These are phyloP conservation scores for Metschnikowia kunwiensis DNA, from an alignment of 805 yeast genomes.

Conservation along the genomic window DNA sequence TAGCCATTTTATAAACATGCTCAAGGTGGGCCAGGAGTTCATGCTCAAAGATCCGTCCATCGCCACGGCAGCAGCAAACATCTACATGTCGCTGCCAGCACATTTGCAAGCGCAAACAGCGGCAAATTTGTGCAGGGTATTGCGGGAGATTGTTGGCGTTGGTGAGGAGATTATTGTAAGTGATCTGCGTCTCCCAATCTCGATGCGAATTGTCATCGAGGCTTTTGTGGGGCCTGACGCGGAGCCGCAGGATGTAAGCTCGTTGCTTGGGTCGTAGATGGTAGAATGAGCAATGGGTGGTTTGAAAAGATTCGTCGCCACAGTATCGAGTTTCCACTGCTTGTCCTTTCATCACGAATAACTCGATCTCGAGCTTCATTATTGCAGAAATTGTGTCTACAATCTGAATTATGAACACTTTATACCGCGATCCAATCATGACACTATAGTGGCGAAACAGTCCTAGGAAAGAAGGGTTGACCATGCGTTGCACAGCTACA, in stretches of 20 bases:
- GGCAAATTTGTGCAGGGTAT: conserved; percentile 35
- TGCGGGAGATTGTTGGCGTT: conserved; percentile 35
- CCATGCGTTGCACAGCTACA: no score
- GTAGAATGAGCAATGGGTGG: no score
- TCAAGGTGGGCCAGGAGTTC: conserved; percentile 29
- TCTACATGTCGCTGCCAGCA: conserved; percentile 49
- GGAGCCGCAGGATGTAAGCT: conserved; percentile 21
- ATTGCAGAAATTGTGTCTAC: no score
- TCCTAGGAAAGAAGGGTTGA: no score
- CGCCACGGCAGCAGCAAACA: conserved; percentile 33
- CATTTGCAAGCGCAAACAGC: conserved; percentile 44
- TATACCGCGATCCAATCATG: no score
- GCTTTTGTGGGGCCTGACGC: conserved; percentile 23
- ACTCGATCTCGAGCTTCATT: no score
- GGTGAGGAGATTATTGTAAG: conserved; percentile 54
- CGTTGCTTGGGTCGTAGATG: conserved; percentile 5
- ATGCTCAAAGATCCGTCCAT: conserved; percentile 46
- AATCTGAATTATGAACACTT: no score
- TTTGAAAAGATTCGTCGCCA: no score
- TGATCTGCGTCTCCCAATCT: conserved; percentile 50
- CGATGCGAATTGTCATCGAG: conserved; percentile 24
- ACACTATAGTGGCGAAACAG: no score
- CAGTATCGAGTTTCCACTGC: no score
- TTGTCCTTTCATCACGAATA: no score
- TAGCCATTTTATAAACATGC: conserved; percentile 37